These are phyloP conservation scores for Fusarium citri DNA, from an alignment of 2,329 filamentous ascomycete genomes.

Conservation along the genomic window DNA sequence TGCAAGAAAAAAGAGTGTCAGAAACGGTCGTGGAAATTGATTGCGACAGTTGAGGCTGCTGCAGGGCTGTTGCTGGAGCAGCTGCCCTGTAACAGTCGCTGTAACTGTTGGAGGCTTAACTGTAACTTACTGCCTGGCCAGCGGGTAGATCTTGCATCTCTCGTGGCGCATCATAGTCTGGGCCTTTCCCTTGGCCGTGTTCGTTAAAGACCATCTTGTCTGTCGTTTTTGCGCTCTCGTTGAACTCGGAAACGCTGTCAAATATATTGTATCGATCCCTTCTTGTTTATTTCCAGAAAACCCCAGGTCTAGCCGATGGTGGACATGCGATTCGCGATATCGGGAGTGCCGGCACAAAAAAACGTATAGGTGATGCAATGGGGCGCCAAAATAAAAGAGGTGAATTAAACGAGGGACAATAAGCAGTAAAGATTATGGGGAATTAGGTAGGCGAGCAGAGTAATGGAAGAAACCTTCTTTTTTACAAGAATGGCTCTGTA, in stretches of 20 bases:
- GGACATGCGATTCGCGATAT: constrained; percentile 28
- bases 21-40: not conserved
- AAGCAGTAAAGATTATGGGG: constrained; percentile 1
- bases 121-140: constrained; percentile 38
- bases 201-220: constrained; percentile 28
- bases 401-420: constrained; percentile 29
- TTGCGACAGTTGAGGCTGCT: not conserved
- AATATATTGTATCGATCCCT: not conserved
- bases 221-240: not conserved
- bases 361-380: constrained; percentile 20
- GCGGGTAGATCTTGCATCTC: constrained; percentile 42
- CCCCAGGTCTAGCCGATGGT: constrained; percentile 3
- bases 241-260: not conserved
- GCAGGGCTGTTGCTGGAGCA: not conserved
- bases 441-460: not conserved
- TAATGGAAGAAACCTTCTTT: constrained; percentile 15
- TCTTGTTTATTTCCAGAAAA: constrained; percentile 4
- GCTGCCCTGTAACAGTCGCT: not conserved
- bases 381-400: constrained; percentile 6
- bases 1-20: constrained; percentile 1
- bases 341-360: constrained; percentile 32
- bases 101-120: not conserved
- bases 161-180: constrained; percentile 35
- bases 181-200: constrained; percentile 22
- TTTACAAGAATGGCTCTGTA: not conserved